Conservation (phyloP, 768 basidiomycete genomes). For the Phaeotremella skinneri region DNA sequence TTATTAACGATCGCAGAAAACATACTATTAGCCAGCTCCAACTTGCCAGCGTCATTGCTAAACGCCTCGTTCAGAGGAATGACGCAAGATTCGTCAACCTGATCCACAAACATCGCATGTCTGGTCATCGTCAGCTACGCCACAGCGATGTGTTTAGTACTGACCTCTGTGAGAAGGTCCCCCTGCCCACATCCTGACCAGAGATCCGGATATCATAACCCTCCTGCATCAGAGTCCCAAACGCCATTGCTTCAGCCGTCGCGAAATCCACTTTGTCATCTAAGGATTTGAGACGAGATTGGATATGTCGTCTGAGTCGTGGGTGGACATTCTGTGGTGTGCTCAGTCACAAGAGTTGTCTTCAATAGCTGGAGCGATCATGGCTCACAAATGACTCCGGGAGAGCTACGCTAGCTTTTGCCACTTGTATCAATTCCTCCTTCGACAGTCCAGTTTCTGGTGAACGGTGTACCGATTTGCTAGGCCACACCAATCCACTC, state of each 20-base stretch:
- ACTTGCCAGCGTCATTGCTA: conserved; percentile 56
- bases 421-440: conserved; percentile 61
- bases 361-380: background rate
- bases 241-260: conserved; percentile 85
- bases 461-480: conserved; percentile 56
- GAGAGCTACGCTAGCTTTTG: conserved; percentile 65
- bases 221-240: conserved; percentile 78
- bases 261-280: conserved; percentile 84
- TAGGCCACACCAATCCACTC: conserved; percentile 65
- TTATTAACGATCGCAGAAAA: conserved; percentile 15
- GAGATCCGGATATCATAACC: conserved; percentile 83
- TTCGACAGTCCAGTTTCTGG: conserved; percentile 68
- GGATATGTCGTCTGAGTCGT: conserved; percentile 74
- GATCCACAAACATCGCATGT: conserved; percentile 90
- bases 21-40: conserved; percentile 85
- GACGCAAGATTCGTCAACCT: conserved; percentile 71
- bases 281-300: conserved; percentile 68
- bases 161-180: conserved; percentile 79
- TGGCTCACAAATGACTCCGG: conserved; percentile 65
- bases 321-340: conserved; percentile 69
- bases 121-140: conserved; percentile 47
- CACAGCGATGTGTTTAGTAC: conserved; percentile 9
- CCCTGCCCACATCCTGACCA: conserved; percentile 87
- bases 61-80: conserved; percentile 68
- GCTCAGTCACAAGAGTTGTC: background rate